Evolutionary conservation across 805 yeast genomes (phyloP), one percentile per base, ranked within the genome.

Genomic region (Ogataea populi-albae): DNA sequence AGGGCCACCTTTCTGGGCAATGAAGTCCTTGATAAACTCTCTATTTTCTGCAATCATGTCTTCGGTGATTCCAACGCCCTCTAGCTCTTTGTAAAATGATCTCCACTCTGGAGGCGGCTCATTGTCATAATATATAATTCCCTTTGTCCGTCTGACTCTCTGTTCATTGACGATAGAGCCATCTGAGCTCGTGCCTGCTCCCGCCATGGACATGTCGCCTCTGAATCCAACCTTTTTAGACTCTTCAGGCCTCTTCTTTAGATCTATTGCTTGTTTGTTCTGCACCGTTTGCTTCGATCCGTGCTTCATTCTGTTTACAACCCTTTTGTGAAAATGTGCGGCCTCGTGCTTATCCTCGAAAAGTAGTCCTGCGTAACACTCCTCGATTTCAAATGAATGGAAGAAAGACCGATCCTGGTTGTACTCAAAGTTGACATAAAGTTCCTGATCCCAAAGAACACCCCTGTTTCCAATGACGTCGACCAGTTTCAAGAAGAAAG

Each of bases 381-480:
- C 94, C 50, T 93, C 98, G 30, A 87, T 68, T 65, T 93, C 98
- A 64, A 93, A 93, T 5, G 94, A 72, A 59, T 93, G 98, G 71
- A 93, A 93, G 62, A 86, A 93, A 25, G 95, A 79, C 21, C 98
- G 75, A 60, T 93, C 98, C 61, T 93, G 98, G 54, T 85, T 77
- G 62, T 93, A 93, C 49, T 81, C 81, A 59, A 93, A 88, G 51
- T 86, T 82, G 9, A 86, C 80, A 52, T 86, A 91, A 32, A 93
- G 62, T 61, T 93, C 98, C 61, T 93, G 98, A 60, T 93, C 98
- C 98, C 98, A 93, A 0, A 93, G 47, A 0, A 93, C 95, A 23
- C 98, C 98, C 26, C 83, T 68, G 43, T 78, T 74, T 5, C 94
- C 95, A 24, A 68, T 54, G 21, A 91, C 78, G 54, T 93, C 98